A percentile compares a stretch with the other conserved stretches of the same genome.
Conservation (phyloP, 306 rosid genomes). For the Sicyos baderoa region DNA sequence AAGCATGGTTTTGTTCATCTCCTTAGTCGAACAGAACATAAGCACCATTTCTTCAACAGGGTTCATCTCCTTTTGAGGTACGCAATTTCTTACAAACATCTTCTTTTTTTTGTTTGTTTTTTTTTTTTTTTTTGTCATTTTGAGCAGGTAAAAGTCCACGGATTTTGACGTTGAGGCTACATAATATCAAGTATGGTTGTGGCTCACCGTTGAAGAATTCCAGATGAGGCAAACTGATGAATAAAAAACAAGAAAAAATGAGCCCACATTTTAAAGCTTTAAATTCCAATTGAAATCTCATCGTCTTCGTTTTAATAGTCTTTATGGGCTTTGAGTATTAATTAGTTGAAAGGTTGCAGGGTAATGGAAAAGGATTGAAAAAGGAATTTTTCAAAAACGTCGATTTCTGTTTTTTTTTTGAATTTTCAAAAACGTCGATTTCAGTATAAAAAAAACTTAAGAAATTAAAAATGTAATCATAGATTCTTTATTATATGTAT, state of each 20-base stretch:
- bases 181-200: background rate
- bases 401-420: background rate
- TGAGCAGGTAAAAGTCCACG: background rate
- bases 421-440: too few relatives aligned
- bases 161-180: background rate
- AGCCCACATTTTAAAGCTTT: background rate
- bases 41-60: background rate
- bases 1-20: background rate
- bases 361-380: background rate
- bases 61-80: background rate
- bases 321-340: background rate
- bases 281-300: background rate
- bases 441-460: background rate
- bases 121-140: background rate
- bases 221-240: background rate
- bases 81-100: background rate
- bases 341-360: background rate
- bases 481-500: background rate
- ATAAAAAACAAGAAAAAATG: background rate
- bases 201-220: conserved; percentile 7
- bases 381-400: background rate
- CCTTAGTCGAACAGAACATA: background rate
- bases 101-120: too few relatives aligned
- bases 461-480: background rate
- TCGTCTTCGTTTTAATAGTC: background rate